A percentile compares a stretch with the other conserved stretches of the same genome.
These are phyloP conservation scores for Tanozyma kutaoensis DNA, from an alignment of 805 yeast species.

Conservation along the genomic window DNA sequence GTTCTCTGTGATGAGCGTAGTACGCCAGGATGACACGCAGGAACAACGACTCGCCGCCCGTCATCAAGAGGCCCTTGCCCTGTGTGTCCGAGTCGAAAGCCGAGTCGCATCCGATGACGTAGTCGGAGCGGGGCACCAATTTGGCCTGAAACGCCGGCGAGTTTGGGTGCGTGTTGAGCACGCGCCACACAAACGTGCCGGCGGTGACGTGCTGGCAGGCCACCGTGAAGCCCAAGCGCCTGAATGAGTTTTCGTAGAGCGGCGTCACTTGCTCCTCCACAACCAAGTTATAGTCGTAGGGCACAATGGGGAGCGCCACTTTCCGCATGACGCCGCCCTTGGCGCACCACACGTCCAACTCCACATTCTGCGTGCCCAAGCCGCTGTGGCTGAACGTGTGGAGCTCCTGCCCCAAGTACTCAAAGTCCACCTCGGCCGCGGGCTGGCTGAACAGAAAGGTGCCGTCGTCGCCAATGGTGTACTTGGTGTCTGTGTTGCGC, in stretches of 20 bases:
- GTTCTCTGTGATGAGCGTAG: conserved; percentile 31
- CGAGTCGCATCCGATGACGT: conserved; percentile 57
- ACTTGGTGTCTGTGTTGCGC: conserved; percentile 10
- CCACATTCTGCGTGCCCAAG: conserved; percentile 22
- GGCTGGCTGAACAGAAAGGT: conserved; percentile 6
- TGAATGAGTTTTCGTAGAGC: conserved; percentile 22
- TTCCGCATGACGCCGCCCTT: conserved; percentile 55
- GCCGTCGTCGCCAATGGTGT: conserved; percentile 2
- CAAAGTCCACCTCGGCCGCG: conserved; percentile 26
- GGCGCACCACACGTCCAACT: conserved; percentile 70
- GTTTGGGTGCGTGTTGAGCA: conserved; percentile 55
- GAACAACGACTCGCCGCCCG: conserved; percentile 77
- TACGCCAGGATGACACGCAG: conserved; percentile 52
- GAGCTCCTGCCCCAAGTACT: conserved; percentile 29
- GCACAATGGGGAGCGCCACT: conserved; percentile 12
- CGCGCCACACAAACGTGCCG: conserved; percentile 80
- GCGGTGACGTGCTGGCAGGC: conserved; percentile 69
- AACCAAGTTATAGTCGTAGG: conserved; percentile 1
- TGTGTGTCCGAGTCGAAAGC: conserved; percentile 44
- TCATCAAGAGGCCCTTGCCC: conserved; percentile 54
- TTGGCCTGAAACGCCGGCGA: conserved; percentile 82
- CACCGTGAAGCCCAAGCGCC: conserved; percentile 48
- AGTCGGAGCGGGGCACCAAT: conserved; percentile 74
- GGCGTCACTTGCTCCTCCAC: conserved; percentile 3
- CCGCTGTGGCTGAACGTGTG: conserved; percentile 14